Conservation (phyloP, 192 early-diverging fungal species). For the Linnemannia exigua region DNA sequence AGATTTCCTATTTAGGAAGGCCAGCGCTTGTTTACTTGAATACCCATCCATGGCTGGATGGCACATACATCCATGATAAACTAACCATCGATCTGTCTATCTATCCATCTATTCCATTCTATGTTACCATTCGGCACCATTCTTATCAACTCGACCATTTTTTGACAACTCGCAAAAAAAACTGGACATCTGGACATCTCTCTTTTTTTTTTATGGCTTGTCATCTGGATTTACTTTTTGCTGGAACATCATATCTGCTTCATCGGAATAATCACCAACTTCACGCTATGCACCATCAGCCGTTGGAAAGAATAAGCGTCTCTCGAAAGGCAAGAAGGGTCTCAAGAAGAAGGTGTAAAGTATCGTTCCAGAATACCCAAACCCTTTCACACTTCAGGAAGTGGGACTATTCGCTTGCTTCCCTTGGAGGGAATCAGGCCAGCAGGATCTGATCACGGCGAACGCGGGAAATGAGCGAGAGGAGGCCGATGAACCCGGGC, state of each 20-base stretch:
- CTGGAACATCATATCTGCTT: background rate
- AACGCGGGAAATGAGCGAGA: background rate
- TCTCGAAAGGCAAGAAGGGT: constrained; percentile 99
- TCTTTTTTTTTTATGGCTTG: background rate
- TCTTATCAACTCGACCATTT: background rate
- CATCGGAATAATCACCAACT: background rate
- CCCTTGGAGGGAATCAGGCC: background rate
- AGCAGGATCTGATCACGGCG: constrained; percentile 1
- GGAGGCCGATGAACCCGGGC: background rate
- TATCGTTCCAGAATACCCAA: constrained; percentile 44
- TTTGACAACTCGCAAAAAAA: background rate
- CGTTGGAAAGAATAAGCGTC: constrained; percentile 93
- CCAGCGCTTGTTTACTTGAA: background rate
- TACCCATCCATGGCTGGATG: background rate
- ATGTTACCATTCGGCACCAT: background rate
- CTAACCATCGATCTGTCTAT: constrained; percentile 53
- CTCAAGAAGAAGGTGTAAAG: constrained; percentile 98
- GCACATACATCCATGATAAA: background rate
- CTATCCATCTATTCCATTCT: constrained; percentile 31
- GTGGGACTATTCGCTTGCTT: background rate
- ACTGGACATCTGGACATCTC: background rate
- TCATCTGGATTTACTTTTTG: background rate
- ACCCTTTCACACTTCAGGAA: background rate
- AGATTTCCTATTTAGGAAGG: constrained; percentile 7
- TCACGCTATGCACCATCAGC: constrained; percentile 60